Evolutionary conservation across 768 basidiomycete genomes (phyloP).

Genomic region (Gautieria morchelliformis): DNA sequence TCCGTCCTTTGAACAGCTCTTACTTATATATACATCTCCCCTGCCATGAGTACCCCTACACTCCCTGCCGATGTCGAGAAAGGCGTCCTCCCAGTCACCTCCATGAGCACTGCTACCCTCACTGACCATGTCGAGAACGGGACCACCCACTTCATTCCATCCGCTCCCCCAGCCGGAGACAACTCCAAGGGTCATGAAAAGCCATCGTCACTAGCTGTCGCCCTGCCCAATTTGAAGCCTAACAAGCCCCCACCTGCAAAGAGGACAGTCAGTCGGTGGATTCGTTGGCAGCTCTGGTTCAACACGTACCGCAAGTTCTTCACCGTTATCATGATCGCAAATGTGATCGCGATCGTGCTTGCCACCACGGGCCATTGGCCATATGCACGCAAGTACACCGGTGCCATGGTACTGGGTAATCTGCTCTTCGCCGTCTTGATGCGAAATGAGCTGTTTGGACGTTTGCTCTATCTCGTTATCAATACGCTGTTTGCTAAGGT

Average conservation of each 20-base stretch:
- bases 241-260: conserved; percentile 33
- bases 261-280: conserved; percentile 50
- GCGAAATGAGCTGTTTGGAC: conserved; percentile 76
- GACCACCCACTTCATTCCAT: neutral
- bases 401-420: conserved; percentile 69
- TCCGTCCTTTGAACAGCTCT: too few species aligned
- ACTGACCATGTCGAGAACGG: too few species aligned
- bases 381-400: conserved; percentile 56
- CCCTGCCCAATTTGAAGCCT: neutral
- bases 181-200: neutral
- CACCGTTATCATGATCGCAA: conserved; percentile 47
- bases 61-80: conserved; percentile 6
- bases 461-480: conserved; percentile 56
- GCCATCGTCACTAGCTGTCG: neutral
- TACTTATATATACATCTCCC: too few species aligned
- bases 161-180: neutral
- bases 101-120: neutral
- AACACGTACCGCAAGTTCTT: conserved; percentile 79
- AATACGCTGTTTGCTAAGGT: conserved; percentile 73
- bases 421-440: conserved; percentile 62
- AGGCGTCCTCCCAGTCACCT: neutral
- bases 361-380: conserved; percentile 57
- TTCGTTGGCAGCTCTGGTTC: conserved; percentile 62
- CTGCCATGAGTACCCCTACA: neutral
- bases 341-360: conserved; percentile 48